Evolutionary conservation across 1,284 basidiomycete species (phyloP), one percentile per base, ranked within the genome.

Genomic region (Pseudozyma sp.): DNA sequence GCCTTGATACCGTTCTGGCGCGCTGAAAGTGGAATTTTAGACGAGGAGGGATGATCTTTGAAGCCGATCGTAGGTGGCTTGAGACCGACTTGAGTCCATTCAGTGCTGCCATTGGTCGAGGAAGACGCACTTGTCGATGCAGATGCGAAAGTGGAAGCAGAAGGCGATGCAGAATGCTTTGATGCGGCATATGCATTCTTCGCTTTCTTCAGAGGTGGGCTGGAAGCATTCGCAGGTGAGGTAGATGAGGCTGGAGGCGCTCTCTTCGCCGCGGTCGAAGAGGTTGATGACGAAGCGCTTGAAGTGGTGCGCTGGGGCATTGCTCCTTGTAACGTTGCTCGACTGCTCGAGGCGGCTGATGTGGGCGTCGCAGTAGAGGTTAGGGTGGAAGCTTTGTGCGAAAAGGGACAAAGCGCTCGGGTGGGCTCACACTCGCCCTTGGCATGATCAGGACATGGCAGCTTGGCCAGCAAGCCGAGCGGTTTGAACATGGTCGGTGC

Each of bases 401-500:
- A 76, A 45, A 74, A 80, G 21, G 76, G 68, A 45, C 79, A 81
- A 12, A 53, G 16, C 11, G 63, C 51, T n/a, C 79, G 61, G 25
- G 49, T 56, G 44, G 47, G 11, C 13, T 74, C 71, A 43, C 77
- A 81, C 13, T 72, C 68, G 16, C 77, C 76, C 18, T 71, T 66
- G 9, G 65, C 70, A 38, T 70, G 71, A 25, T 78, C 74, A 34
- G 78, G 79, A 43, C 79, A 81, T 36, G 77, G 75, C 49, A 81
- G 52, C 56, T 57, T 66, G 45, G 64, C 55, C 42, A 81, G 57
- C 49, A 74, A 65, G 31, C 79, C 79, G 18, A 72, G 70, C 16
- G 69, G 47, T 54, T 73, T 75, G 56, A 81, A 79, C 79, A 81
- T 81, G 49, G 59, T 58, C 47, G 18, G 13, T 34, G 39, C 49